Conservation (phyloP, 2,329 filamentous ascomycete species). For the Sarocladiaceae sp. region DNA sequence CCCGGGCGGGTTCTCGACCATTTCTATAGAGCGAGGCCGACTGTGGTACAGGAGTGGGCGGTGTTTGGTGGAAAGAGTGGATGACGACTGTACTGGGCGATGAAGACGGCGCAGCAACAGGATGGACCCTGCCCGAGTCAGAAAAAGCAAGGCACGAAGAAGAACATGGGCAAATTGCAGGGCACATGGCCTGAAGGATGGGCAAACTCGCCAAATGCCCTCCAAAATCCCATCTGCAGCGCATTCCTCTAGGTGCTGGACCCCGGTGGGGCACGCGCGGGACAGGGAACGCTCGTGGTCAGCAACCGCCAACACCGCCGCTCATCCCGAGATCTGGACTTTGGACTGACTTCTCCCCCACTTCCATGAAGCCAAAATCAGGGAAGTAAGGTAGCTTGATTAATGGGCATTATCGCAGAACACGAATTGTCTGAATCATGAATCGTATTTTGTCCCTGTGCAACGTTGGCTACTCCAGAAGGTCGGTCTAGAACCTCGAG, state of each 20-base stretch:
- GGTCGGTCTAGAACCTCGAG: neutral
- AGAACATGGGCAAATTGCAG: constrained; percentile 6
- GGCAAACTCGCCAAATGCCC: constrained; percentile 3
- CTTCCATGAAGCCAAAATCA: neutral
- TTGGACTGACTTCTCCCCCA: neutral
- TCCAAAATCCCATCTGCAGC: constrained; percentile 6
- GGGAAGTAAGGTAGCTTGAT: neutral
- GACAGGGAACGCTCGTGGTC: neutral
- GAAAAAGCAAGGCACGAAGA: no score
- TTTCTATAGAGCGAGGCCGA: neutral
- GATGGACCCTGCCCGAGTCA: neutral
- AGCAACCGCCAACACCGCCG: neutral
- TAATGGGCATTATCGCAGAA: no score
- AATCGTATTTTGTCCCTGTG: neutral
- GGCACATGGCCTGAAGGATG: constrained; percentile 3
- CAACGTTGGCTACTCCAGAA: neutral
- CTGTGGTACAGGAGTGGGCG: neutral
- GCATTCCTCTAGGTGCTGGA: neutral
- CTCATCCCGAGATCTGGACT: neutral
- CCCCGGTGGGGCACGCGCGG: neutral
- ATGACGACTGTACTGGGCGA: neutral
- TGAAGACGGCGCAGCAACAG: neutral
- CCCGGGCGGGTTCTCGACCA: neutral
- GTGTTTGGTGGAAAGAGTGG: neutral
- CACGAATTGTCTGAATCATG: neutral